Percentiles rank a stretch among this genome's conserved stretches.
These are phyloP conservation scores for Eimeria maxima DNA, from an alignment of 169 alveolate species.

Conservation along the genomic window DNA sequence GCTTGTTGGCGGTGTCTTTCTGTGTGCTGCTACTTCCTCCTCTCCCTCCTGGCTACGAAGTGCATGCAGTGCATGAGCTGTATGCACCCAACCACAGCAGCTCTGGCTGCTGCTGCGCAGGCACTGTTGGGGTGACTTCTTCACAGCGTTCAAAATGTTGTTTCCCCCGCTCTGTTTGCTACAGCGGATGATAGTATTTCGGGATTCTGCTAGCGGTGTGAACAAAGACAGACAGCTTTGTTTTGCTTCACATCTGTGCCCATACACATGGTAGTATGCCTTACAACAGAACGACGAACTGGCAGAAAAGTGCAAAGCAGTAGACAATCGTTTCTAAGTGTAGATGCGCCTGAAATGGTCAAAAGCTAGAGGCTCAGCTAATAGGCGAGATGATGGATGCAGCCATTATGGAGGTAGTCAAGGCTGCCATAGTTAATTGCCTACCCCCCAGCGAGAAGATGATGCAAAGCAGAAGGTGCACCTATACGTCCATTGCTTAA, in stretches of 20 bases:
- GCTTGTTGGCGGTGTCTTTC: not conserved
- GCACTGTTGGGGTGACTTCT: not conserved
- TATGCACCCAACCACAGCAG: not conserved
- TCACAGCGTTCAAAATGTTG: not conserved
- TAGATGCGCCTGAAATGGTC: not conserved
- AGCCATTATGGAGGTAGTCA: no score
- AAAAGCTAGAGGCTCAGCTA: not conserved
- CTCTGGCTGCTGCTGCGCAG: not conserved
- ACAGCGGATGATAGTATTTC: not conserved
- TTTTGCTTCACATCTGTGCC: no score
- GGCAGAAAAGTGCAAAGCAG: not conserved
- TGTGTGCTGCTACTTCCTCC: not conserved
- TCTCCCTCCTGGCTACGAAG: not conserved
- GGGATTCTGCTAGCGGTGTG: no score
- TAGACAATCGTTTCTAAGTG: not conserved
- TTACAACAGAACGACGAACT: no score
- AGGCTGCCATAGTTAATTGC: no score
- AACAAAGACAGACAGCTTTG: no score
- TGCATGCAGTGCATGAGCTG: not conserved
- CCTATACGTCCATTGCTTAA: no score
- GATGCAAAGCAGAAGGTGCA: not conserved
- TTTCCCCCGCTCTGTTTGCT: not conserved
- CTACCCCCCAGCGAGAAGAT: not conserved
- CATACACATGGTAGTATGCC: not conserved
- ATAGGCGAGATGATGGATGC: no score